These are phyloP conservation scores for Ampelomyces quisqualis DNA, from an alignment of 2,329 filamentous ascomycete species.

Conservation along the genomic window DNA sequence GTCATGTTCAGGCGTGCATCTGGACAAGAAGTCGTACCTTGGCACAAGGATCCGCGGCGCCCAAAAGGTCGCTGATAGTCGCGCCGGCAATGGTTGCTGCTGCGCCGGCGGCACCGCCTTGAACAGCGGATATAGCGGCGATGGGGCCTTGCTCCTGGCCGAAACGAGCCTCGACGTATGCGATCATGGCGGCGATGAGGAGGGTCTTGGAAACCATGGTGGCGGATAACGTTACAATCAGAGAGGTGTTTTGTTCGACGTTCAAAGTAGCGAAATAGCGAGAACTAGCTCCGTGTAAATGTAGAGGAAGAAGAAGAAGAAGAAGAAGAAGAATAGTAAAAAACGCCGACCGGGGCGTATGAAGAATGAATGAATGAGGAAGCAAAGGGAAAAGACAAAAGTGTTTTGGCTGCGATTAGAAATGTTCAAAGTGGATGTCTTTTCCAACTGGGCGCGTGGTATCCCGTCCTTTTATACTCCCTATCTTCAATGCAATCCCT, in stretches of 20 bases:
- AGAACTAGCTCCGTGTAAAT: constrained; percentile 41
- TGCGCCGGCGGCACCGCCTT: constrained; percentile 58
- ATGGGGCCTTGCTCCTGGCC: constrained; percentile 64
- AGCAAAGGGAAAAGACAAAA: constrained; percentile 19
- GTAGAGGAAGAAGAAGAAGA: too few relatives aligned
- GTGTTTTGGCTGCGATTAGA: constrained; percentile 21
- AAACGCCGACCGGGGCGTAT: constrained; percentile 37
- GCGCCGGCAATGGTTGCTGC: constrained; percentile 64
- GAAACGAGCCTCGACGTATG: constrained; percentile 53
- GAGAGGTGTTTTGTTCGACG: constrained; percentile 14
- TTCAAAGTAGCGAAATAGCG: constrained; percentile 19
- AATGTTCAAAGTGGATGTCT: constrained; percentile 34
- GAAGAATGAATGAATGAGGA: constrained; percentile 26
- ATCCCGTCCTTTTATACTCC: constrained; percentile 31
- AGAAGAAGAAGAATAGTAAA: too few relatives aligned
- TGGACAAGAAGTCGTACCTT: constrained; percentile 48
- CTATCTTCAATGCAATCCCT: constrained; percentile 14
- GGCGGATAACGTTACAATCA: constrained; percentile 20
- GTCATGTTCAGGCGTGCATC: constrained; percentile 17
- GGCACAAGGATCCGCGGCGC: constrained; percentile 64
- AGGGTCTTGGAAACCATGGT: constrained; percentile 40
- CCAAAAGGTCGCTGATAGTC: constrained; percentile 63
- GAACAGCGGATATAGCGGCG: constrained; percentile 55
- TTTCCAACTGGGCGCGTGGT: constrained; percentile 11
- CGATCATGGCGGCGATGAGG: constrained; percentile 34